These are phyloP conservation scores for Sclerotinia nivalis DNA, from an alignment of 2,329 filamentous ascomycete genomes.

Conservation along the genomic window DNA sequence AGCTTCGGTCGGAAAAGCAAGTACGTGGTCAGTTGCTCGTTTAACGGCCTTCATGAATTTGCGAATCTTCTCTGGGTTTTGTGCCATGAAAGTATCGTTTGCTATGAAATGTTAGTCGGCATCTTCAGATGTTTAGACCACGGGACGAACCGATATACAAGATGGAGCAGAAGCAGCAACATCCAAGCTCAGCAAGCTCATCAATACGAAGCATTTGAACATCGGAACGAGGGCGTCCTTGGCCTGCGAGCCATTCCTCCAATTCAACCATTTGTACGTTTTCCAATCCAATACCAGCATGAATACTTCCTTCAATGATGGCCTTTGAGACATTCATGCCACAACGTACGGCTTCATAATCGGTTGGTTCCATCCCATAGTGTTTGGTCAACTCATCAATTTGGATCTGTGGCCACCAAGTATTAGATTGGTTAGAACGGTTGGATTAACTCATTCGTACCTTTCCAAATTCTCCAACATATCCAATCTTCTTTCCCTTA, in stretches of 20 bases:
- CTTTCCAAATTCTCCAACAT: slow-evolving; percentile 78
- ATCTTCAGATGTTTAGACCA: neutral
- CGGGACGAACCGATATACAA: slow-evolving; percentile 64
- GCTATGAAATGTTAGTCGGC: slow-evolving; percentile 26
- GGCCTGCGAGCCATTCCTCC: slow-evolving; percentile 68
- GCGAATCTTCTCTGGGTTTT: slow-evolving; percentile 64
- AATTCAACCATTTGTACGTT: slow-evolving; percentile 84
- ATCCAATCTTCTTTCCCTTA: slow-evolving; percentile 75
- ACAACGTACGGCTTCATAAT: slow-evolving; percentile 76
- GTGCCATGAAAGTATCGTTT: slow-evolving; percentile 68
- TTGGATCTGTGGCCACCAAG: slow-evolving; percentile 57
- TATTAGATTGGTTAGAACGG: neutral
- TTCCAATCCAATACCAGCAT: slow-evolving; percentile 75
- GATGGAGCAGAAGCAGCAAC: slow-evolving; percentile 83
- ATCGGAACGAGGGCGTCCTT: slow-evolving; percentile 63
- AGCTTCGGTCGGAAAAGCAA: slow-evolving; percentile 61
- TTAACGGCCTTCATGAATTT: slow-evolving; percentile 74
- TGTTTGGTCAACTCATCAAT: slow-evolving; percentile 78
- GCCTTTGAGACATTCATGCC: slow-evolving; percentile 81
- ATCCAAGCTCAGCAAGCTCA: slow-evolving; percentile 75
- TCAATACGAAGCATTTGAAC: slow-evolving; percentile 82
- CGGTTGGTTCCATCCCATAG: slow-evolving; percentile 70
- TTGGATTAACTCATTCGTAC: slow-evolving; percentile 34
- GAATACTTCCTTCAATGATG: slow-evolving; percentile 70
- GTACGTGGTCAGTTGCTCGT: slow-evolving; percentile 70